Conservation (phyloP, 2,329 filamentous ascomycete species). For the Colletotrichum euphorbiae region DNA sequence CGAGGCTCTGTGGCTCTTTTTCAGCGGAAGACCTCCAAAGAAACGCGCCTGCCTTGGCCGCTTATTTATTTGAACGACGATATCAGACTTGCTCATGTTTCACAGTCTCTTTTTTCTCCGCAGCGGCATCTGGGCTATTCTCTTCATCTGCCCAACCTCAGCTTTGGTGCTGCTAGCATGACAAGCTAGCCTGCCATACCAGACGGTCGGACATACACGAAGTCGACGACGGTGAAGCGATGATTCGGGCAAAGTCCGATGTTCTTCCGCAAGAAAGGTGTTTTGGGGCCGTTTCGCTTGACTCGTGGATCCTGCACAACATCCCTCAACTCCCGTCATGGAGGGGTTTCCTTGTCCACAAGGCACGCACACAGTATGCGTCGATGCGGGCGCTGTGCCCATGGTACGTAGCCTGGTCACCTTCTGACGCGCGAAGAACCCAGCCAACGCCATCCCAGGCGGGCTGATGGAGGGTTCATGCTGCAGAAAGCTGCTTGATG, state of each 20-base stretch:
- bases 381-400: slow-evolving; percentile 7
- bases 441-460: background rate
- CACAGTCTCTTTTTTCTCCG: background rate
- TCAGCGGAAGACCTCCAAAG: slow-evolving; percentile 19
- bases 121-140: slow-evolving; percentile 8
- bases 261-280: slow-evolving; percentile 20
- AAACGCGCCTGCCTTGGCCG: slow-evolving; percentile 25
- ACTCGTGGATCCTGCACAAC: slow-evolving; percentile 52
- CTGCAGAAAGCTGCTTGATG: slow-evolving; percentile 13
- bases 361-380: slow-evolving; percentile 18
- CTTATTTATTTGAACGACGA: slow-evolving; percentile 7
- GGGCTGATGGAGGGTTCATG: slow-evolving; percentile 6
- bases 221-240: slow-evolving; percentile 23
- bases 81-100: slow-evolving; percentile 20
- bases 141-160: background rate
- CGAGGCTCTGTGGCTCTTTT: slow-evolving; percentile 34
- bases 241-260: slow-evolving; percentile 39
- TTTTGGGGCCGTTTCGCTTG: slow-evolving; percentile 46
- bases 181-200: background rate
- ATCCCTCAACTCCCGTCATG: slow-evolving; percentile 41
- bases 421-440: slow-evolving; percentile 3
- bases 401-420: slow-evolving; percentile 5
- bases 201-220: slow-evolving; percentile 25
- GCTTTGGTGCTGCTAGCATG: slow-evolving; percentile 3
- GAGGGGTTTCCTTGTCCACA: slow-evolving; percentile 12